Conservation (phyloP, 768 basidiomycete genomes). For the Pisolithus microcarpus region DNA sequence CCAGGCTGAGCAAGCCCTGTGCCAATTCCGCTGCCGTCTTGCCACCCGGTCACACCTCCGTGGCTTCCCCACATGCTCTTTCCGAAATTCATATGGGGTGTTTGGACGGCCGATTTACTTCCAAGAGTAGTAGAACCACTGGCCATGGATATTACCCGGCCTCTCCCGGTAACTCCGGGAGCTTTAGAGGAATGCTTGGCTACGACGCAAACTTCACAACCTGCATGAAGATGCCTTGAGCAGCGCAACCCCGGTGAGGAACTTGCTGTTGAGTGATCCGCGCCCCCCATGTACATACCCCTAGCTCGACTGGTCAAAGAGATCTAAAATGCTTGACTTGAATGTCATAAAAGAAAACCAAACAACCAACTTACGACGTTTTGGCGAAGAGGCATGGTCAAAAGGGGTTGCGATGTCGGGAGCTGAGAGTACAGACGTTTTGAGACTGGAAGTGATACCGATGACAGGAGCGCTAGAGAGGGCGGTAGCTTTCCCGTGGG, state of each 20-base stretch:
- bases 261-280: conserved; percentile 54
- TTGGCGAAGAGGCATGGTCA: conserved; percentile 6
- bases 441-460: conserved; percentile 17
- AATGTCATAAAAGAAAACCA: neutral
- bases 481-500: conserved; percentile 21
- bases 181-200: conserved; percentile 34
- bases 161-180: conserved; percentile 20
- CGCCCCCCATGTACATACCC: conserved; percentile 51
- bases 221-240: conserved; percentile 64
- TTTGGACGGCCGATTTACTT: conserved; percentile 18
- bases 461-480: conserved; percentile 21
- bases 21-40: conserved; percentile 68
- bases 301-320: conserved; percentile 36
- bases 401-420: neutral
- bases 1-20: conserved; percentile 58
- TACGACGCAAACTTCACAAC: conserved; percentile 73
- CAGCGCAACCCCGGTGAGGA: conserved; percentile 60
- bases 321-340: conserved; percentile 6
- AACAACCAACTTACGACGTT: conserved; percentile 8
- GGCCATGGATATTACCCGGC: conserved; percentile 6
- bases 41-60: conserved; percentile 60
- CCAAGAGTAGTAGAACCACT: conserved; percentile 16
- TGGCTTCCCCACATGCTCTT: conserved; percentile 21
- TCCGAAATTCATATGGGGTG: conserved; percentile 13
- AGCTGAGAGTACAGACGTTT: conserved; percentile 7